Percentiles rank a stretch among this genome's conserved stretches.
Conservation (phyloP, 176 grass and related monocot species). For the bread wheat (Triticum aestivum) region DNA sequence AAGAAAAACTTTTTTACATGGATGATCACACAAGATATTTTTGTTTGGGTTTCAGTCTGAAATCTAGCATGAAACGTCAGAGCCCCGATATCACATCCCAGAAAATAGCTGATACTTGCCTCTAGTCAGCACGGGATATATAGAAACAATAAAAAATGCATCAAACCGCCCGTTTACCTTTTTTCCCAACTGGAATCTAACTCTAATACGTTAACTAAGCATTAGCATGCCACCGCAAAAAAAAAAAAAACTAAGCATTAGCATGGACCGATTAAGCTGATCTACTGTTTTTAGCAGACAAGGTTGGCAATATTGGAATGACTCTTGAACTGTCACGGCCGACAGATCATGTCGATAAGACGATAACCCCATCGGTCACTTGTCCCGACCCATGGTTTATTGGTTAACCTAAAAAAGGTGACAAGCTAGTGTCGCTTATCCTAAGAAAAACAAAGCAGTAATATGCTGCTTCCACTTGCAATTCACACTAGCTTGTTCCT, state of each 20-base stretch:
- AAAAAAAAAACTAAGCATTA: not conserved
- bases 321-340: not conserved
- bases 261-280: not conserved
- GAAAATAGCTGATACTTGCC: not conserved
- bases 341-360: too few species aligned
- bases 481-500: not conserved
- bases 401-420: not conserved
- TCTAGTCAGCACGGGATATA: not conserved
- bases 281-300: constrained; percentile 10
- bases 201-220: not conserved
- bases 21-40: not conserved
- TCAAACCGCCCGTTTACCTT: not conserved
- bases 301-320: not conserved
- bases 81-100: not conserved
- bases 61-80: not conserved
- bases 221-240: not conserved
- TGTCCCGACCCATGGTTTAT: not conserved
- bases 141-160: not conserved
- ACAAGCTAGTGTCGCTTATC: not conserved
- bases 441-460: not conserved
- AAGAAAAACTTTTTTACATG: not conserved
- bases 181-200: not conserved
- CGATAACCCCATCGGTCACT: not conserved
- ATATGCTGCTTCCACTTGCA: not conserved
- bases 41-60: not conserved